These are phyloP conservation scores for Cenococcum geophilum DNA, from an alignment of 495 filamentous ascomycete genomes.

Conservation along the genomic window DNA sequence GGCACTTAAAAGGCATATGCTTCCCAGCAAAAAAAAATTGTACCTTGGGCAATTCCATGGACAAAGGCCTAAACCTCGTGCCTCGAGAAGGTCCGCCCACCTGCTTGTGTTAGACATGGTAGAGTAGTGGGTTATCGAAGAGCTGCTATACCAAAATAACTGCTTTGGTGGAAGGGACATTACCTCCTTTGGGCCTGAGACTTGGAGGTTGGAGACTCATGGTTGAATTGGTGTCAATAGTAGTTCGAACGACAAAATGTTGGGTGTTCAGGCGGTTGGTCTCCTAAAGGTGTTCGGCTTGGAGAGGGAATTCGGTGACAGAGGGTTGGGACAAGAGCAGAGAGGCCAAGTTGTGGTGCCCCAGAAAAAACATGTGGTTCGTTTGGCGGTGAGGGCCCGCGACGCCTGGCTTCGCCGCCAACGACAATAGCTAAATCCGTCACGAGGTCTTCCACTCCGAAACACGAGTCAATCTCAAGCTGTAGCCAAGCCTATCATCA, in stretches of 20 bases:
- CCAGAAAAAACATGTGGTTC: too few species aligned
- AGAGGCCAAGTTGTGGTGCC: too few species aligned
- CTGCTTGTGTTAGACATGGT: conserved; percentile 44
- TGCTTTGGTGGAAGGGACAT: conserved; percentile 56
- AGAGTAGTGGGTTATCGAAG: conserved; percentile 4
- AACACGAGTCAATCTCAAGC: too few species aligned
- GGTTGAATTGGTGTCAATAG: not conserved
- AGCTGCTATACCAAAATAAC: conserved; percentile 55
- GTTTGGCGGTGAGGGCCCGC: too few species aligned
- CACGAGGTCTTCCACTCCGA: too few species aligned
- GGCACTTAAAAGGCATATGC: conserved; percentile 9
- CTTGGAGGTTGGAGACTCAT: conserved; percentile 39
- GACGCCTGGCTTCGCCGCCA: too few species aligned
- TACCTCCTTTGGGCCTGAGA: conserved; percentile 33
- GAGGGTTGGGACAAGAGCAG: too few species aligned
- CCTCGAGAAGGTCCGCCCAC: conserved; percentile 92
- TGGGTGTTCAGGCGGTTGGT: not conserved
- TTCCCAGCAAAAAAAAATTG: not conserved
- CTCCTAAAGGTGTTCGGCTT: not conserved
- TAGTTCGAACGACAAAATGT: not conserved
- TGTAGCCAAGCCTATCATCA: too few species aligned
- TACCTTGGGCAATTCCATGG: conserved; percentile 96
- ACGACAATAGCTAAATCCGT: too few species aligned
- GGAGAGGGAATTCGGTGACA: not conserved
- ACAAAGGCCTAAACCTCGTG: conserved; percentile 92